Base-by-base conservation (phyloP, 2,329 filamentous ascomycete species). In the Penicillium sumatraense region DNA sequence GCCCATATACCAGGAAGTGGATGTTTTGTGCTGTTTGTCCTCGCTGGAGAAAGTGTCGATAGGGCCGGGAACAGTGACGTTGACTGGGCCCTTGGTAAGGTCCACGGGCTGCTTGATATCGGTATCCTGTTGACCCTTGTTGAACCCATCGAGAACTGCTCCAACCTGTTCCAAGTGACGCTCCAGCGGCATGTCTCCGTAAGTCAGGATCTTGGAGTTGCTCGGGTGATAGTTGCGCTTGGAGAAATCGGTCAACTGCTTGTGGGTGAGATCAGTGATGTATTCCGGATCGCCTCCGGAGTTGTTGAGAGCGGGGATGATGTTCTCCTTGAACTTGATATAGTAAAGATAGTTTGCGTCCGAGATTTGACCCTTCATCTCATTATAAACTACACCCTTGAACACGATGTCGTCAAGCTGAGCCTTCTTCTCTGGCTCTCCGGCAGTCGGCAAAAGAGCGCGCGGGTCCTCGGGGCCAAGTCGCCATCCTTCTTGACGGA, bases 291-390 rank as follows among this genome's bases (percentile, higher is more conserved):
- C 95, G 51, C 95, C 95, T 29, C 95, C 95, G 1, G 93, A 98
- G 77, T 99, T 98, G 78, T 99, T 90, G 72, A 99, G 89, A 33
- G 89, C 89, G 0, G 95, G 95, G 70, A 96, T 95, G 51, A 99
- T 91, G 71, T 95, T 89, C 66, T 98, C 92, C 70, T 96, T 91
- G 75, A 96, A 99, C 50, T 89, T 85, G 63, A 97, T 96, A 73
- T 97, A 98, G 79, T 91, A 99, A 1, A 98, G 80, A 68, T 99
- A 99, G 63, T 91, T 91, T 6, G 93, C 92, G 73, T 99, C 95
- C 2, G 95, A 98, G 88, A 98, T 96, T 71, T 97, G 93, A 0
- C 95, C 95, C 78, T 99, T 99, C 95, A 99, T 99, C 78, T 99
- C 95, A 68, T 99, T 99, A 78, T 98, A 98, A 1, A 98, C 93